phyloP scores from a whole-genome alignment of 345 rosid species.

The Gynandropsis gynandra region DNA sequence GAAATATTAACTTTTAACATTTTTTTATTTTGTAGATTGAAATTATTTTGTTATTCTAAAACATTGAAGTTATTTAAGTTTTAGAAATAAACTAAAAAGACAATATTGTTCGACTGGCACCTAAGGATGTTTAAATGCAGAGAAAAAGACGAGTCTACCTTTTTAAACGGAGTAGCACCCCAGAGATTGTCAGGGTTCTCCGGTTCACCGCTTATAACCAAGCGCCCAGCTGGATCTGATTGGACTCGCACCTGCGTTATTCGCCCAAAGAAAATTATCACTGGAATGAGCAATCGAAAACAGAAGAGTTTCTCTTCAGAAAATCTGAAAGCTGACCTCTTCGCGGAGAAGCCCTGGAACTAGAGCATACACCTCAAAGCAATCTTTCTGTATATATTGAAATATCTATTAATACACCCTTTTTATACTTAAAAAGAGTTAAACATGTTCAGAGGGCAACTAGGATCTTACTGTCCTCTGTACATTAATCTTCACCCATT shows the following conservation, averaged over 20 bases:
- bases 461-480: slow-evolving; percentile 47
- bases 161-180: slow-evolving; percentile 90
- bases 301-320: background rate
- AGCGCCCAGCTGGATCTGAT: slow-evolving; percentile 90
- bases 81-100: no score
- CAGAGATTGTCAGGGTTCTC: slow-evolving; percentile 84
- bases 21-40: no score
- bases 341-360: slow-evolving; percentile 91
- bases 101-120: no score
- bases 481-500: slow-evolving; percentile 93
- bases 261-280: slow-evolving; percentile 14
- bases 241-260: slow-evolving; percentile 73
- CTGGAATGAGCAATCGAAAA: background rate
- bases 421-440: background rate
- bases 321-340: slow-evolving; percentile 46
- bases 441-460: slow-evolving; percentile 10
- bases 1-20: no score
- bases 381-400: slow-evolving; percentile 52
- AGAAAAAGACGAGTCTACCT: slow-evolving; percentile 38
- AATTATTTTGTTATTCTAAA: no score
- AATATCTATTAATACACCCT: slow-evolving; percentile 6
- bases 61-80: no score
- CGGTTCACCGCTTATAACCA: slow-evolving; percentile 86
- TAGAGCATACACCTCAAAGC: slow-evolving; percentile 86
- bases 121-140: no score